These are phyloP conservation scores for Neurospora tetrasperma DNA, from an alignment of 495 filamentous ascomycete species.

Conservation along the genomic window DNA sequence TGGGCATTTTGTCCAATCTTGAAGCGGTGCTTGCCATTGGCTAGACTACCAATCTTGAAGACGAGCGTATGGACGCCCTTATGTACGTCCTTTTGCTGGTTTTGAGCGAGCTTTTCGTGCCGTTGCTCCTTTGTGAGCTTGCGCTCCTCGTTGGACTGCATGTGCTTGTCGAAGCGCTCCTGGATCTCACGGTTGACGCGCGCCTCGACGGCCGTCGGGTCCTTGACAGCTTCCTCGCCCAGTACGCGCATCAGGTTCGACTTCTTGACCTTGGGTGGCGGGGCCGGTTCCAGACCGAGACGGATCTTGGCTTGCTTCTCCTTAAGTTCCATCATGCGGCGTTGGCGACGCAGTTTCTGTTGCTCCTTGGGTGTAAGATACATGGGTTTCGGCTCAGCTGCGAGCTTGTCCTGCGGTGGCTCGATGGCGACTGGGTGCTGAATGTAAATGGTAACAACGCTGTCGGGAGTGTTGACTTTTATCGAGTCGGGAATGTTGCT, in stretches of 20 bases:
- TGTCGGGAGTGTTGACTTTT: constrained; percentile 68
- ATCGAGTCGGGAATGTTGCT: constrained; percentile 52
- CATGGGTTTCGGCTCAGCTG: constrained; percentile 77
- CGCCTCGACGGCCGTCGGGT: constrained; percentile 94
- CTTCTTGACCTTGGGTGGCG: constrained; percentile 90
- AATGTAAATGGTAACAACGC: constrained; percentile 78
- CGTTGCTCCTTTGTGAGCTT: constrained; percentile 86
- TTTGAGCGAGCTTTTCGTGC: constrained; percentile 68
- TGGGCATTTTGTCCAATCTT: constrained; percentile 88
- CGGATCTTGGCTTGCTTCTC: constrained; percentile 94
- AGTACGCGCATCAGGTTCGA: constrained; percentile 93
- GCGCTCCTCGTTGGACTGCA: constrained; percentile 70
- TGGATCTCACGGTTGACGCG: constrained; percentile 84
- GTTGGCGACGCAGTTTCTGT: constrained; percentile 80
- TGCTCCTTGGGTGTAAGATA: constrained; percentile 85
- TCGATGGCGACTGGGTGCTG: constrained; percentile 91
- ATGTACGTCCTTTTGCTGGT: constrained; percentile 80
- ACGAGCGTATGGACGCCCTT: constrained; percentile 77
- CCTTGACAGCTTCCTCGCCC: constrained; percentile 94
- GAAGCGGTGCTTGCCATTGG: constrained; percentile 85
- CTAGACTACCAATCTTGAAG: constrained; percentile 78
- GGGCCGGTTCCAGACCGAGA: constrained; percentile 77
- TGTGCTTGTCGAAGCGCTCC: constrained; percentile 68
- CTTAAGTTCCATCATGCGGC: constrained; percentile 83
- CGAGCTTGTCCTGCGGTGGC: constrained; percentile 77